Percentiles rank a stretch among this genome's conserved stretches.
Evolutionary conservation across 83 land plant genomes (phyloP).

Genomic region (Picea abies): DNA sequence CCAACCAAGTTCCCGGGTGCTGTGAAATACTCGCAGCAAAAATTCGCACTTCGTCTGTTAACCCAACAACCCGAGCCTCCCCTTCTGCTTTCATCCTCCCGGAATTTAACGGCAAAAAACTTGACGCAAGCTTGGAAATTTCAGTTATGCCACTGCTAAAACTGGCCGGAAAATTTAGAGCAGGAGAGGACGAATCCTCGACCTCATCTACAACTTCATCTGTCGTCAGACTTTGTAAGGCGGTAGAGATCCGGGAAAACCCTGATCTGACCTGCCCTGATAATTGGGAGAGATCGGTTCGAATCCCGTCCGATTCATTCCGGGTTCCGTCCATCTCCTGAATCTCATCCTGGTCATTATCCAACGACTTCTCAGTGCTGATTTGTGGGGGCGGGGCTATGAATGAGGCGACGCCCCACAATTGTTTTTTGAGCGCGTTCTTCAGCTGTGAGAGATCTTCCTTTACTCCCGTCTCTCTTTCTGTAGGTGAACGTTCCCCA

Average conservation of each 20-base stretch:
- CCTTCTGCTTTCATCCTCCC: conserved; percentile 24
- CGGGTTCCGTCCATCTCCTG: background rate
- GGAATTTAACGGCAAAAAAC: conserved; percentile 23
- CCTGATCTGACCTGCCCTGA: conserved; percentile 15
- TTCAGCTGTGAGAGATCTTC: conserved; percentile 25
- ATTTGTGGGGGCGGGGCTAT: conserved; percentile 22
- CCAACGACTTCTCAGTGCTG: background rate
- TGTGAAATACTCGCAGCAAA: conserved; percentile 72
- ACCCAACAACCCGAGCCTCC: conserved; percentile 49
- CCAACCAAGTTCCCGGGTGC: conserved; percentile 96
- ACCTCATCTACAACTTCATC: conserved; percentile 57
- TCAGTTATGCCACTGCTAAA: conserved; percentile 30
- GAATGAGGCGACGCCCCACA: conserved; percentile 33
- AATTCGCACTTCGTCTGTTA: conserved; percentile 82
- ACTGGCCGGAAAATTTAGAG: background rate
- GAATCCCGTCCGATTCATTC: background rate
- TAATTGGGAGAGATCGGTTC: conserved; percentile 6
- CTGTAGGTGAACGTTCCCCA: background rate
- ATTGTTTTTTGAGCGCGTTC: conserved; percentile 21
- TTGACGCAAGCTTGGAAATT: conserved; percentile 43
- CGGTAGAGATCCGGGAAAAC: conserved; percentile 17
- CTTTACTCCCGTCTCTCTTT: conserved; percentile 11
- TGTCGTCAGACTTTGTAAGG: conserved; percentile 18
- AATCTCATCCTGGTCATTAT: background rate
- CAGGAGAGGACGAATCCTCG: conserved; percentile 12